These are phyloP conservation scores for Xylariaceae sp. DNA, from an alignment of 2,329 filamentous ascomycete genomes.

Conservation along the genomic window DNA sequence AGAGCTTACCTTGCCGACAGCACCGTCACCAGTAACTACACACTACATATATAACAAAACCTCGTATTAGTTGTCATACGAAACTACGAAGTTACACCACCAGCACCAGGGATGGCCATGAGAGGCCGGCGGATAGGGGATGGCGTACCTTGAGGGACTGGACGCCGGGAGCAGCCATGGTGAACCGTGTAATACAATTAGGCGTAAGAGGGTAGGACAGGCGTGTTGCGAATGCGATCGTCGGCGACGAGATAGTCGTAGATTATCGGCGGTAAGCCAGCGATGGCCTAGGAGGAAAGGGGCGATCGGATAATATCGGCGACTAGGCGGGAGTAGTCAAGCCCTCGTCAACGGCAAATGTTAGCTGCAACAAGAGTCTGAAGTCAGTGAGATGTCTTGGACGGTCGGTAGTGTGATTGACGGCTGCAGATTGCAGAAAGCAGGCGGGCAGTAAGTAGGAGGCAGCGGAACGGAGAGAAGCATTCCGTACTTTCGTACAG, in stretches of 20 bases:
- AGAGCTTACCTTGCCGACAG: conserved; percentile 83
- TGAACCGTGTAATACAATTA: conserved; percentile 17
- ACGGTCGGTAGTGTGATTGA: conserved; percentile 29
- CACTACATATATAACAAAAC: conserved; percentile 53
- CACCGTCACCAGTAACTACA: conserved; percentile 98
- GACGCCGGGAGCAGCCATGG: conserved; percentile 78
- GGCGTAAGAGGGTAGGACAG: conserved; percentile 8
- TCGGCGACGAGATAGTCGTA: conserved; percentile 9
- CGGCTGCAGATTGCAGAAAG: conserved; percentile 32
- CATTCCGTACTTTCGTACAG: too few species aligned
- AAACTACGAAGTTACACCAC: conserved; percentile 9
- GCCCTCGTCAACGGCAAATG: conserved; percentile 22
- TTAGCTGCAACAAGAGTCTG: conserved; percentile 30
- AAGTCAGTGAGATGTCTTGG: conserved; percentile 37
- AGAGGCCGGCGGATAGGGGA: conserved; percentile 1
- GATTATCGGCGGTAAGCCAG: conserved; percentile 10
- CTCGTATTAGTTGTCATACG: conserved; percentile 34
- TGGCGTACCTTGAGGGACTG: conserved; percentile 80
- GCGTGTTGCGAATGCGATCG: conserved; percentile 6
- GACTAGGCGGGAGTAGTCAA: conserved; percentile 14
- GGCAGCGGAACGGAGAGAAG: conserved; percentile 20
- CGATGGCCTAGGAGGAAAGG: conserved; percentile 1
- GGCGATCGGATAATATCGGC: conserved; percentile 17
- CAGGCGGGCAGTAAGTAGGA: background rate
- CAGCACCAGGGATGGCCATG: background rate